Evolutionary conservation across 1,284 basidiomycete species (phyloP), one percentile per base, ranked within the genome.

Genomic region (Ceraceosorus guamensis): DNA sequence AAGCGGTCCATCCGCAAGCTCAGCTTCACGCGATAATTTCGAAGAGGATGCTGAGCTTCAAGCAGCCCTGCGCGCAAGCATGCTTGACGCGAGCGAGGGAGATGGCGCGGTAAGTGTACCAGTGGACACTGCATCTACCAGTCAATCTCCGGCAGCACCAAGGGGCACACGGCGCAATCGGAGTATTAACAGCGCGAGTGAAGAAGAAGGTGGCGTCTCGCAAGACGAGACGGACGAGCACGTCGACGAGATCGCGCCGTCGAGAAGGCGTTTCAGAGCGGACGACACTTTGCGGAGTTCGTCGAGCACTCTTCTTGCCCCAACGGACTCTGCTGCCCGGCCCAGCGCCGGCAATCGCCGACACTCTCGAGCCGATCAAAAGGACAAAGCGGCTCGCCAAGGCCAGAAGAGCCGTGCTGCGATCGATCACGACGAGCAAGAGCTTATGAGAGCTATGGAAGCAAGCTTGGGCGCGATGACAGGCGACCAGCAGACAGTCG

Each of bases 231-330:
- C 66, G 3, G 69, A 71, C 51, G 66, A 56, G 24, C 64, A 71
- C 48, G 60, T 71, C n/a, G 69, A 71, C 46, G 62, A 63, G 2
- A 70, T 71, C 30, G 69, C 69, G 3, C 68, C 69, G 0, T 30
- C 16, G 4, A 48, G 60, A 5, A 35, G 53, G 5, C 58, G 58
- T 11, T 33, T 31, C 16, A 1, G 39, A 11, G 24, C 24, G 24
- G 24, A 24, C 24, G 24, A 24, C 24, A 24, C 24, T 24, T 24
- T 24, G 24, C 24, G 24, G 24, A 24, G 24, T 24, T 24, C 24
- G 24, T 24, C 24, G 24, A 24, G 24, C 24, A 24, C 24, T 24
- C 39, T 41, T 11, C 39, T 41, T 11, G 11, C 39, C 11, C 39
- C 39, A 16, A 11, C 10, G 10, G 39, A 11, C 10, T 11, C 11